Evolutionary conservation across 352 stramenopile genomes (phyloP).

Genomic region (Globisporangium paddicum): DNA sequence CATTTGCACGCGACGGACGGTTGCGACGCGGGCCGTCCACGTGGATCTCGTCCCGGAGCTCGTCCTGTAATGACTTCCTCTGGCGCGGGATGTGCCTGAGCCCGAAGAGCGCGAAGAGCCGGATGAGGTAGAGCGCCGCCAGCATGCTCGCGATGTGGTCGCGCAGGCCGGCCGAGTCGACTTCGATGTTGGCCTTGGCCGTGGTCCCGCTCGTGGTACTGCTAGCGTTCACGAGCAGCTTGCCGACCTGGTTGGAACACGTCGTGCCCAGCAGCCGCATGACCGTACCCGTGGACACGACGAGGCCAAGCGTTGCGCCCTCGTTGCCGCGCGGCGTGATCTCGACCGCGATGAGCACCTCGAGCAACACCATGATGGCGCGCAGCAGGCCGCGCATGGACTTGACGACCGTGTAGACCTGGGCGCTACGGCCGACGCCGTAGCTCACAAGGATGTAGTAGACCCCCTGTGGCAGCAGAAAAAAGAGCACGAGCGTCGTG

Average conservation of each 20-base stretch:
- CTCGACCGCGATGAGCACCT: constrained; percentile 37
- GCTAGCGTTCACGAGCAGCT: constrained; percentile 24
- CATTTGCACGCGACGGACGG: not conserved
- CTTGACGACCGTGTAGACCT: constrained; percentile 32
- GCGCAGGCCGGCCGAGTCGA: constrained; percentile 7
- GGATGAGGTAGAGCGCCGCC: constrained; percentile 34
- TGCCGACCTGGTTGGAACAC: constrained; percentile 36
- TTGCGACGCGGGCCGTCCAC: not conserved
- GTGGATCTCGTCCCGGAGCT: not conserved
- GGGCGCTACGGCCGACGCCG: constrained; percentile 19
- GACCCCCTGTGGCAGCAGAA: constrained; percentile 33
- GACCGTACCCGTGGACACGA: constrained; percentile 50
- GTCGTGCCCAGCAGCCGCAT: constrained; percentile 43
- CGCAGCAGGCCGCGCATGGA: constrained; percentile 36
- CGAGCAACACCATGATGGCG: constrained; percentile 29
- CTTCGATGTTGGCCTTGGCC: not conserved
- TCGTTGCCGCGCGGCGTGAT: constrained; percentile 48
- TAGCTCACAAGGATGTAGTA: constrained; percentile 34
- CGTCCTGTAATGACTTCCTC: constrained; percentile 34
- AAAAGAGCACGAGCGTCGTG: constrained; percentile 25
- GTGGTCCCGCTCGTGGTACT: constrained; percentile 10
- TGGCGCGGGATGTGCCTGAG: constrained; percentile 40
- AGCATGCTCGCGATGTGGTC: constrained; percentile 31
- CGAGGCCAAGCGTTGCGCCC: constrained; percentile 43
- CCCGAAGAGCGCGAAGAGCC: constrained; percentile 30